Conservation (phyloP, 805 yeast species). For the Cyberlindnera bimundalis region DNA sequence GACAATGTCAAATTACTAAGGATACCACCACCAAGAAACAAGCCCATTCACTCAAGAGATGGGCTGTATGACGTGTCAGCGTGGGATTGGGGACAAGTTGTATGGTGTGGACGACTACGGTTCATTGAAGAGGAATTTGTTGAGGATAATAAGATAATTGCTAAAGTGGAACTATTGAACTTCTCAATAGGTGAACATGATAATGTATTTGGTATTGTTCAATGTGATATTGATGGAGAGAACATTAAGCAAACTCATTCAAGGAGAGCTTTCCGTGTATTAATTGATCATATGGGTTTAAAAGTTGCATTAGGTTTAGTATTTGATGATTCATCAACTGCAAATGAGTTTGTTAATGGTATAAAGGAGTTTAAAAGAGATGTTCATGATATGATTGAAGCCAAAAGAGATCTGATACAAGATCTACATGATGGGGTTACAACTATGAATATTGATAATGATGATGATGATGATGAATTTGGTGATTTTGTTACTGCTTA, state of each 20-base stretch:
- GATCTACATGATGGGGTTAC: constrained; percentile 1
- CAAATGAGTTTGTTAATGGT: constrained; percentile 8
- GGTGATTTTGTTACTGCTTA: constrained; percentile 25
- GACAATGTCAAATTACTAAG: constrained; percentile 13
- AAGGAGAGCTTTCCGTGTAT: constrained; percentile 32
- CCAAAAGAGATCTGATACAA: constrained; percentile 1
- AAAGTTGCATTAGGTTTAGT: constrained; percentile 41
- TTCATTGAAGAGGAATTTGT: constrained; percentile 28
- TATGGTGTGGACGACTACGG: constrained; percentile 34
- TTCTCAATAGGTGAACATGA: constrained; percentile 19
- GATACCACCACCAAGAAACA: constrained; percentile 18
- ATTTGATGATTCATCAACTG: constrained; percentile 29
- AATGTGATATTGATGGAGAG: constrained; percentile 29
- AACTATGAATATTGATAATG: constrained; percentile 1
- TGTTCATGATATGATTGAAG: not conserved
- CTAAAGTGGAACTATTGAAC: constrained; percentile 12
- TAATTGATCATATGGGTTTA: constrained; percentile 30
- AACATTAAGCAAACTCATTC: constrained; percentile 28
- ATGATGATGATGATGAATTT: constrained; percentile 24
- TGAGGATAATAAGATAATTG: constrained; percentile 1
- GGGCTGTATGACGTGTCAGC: constrained; percentile 12
- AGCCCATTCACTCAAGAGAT: not conserved
- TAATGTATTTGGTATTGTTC: constrained; percentile 34
- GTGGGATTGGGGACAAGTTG: constrained; percentile 34
- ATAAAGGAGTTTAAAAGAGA: constrained; percentile 6